Evolutionary conservation across 1,139 yeast species (phyloP).

Genomic region (Geotrichum cucujoidarum): DNA sequence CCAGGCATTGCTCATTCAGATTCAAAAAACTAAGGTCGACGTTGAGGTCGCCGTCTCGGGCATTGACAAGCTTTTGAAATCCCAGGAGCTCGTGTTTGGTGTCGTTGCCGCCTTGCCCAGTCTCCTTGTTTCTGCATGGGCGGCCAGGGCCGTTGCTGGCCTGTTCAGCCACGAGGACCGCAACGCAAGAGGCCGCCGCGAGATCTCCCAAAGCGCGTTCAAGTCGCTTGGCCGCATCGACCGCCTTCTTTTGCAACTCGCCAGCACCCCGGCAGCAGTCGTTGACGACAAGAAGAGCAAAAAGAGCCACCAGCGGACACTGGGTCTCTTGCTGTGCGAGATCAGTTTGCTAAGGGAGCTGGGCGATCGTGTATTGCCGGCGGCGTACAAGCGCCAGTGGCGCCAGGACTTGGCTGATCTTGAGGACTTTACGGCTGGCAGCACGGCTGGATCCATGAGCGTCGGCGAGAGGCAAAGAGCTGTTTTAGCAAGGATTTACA

Average conservation of each 20-base stretch:
- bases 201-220: conserved; percentile 39
- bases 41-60: conserved; percentile 88
- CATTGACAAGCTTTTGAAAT: conserved; percentile 79
- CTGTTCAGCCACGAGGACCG: conserved; percentile 36
- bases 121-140: conserved; percentile 29
- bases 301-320: conserved; percentile 41
- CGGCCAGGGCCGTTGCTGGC: conserved; percentile 43
- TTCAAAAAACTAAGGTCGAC: conserved; percentile 93
- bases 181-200: conserved; percentile 25
- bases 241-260: conserved; percentile 20
- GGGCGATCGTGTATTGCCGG: conserved; percentile 17
- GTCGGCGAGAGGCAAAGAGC: conserved; percentile 10
- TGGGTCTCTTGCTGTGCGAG: conserved; percentile 30
- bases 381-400: conserved; percentile 16
- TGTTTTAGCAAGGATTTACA: conserved; percentile 14
- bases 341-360: conserved; percentile 18
- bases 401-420: conserved; percentile 15
- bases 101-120: conserved; percentile 80
- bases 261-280: not conserved
- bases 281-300: conserved; percentile 28
- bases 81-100: conserved; percentile 91
- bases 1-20: conserved; percentile 74
- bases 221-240: conserved; percentile 12
- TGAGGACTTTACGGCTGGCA: conserved; percentile 10
- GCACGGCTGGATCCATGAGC: conserved; percentile 1